Conservation (phyloP, 306 rosid species). For the Phaseolus lunatus region DNA sequence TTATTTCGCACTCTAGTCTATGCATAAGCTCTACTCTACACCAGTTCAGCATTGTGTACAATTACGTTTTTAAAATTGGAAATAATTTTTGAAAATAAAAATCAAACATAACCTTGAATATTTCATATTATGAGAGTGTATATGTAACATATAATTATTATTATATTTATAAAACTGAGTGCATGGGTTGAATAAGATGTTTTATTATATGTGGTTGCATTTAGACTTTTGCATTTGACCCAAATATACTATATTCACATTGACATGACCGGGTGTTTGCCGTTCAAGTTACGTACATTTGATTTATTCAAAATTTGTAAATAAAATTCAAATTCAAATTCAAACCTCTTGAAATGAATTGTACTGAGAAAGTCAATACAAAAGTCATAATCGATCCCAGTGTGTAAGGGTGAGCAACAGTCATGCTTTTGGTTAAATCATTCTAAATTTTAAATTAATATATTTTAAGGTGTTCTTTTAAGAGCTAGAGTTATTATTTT, state of each 20-base stretch:
- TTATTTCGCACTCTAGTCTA: not conserved
- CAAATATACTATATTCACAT: not conserved
- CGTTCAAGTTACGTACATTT: conserved; percentile 28
- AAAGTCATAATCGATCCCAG: not conserved
- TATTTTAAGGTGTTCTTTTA: not conserved
- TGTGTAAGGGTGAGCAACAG: not conserved
- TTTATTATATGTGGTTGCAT: not conserved
- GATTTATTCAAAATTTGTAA: conserved; percentile 4
- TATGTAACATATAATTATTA: not conserved
- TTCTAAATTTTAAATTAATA: not conserved
- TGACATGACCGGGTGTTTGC: conserved; percentile 9
- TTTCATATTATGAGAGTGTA: not conserved
- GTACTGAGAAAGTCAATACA: conserved; percentile 23
- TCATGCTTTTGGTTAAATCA: not conserved
- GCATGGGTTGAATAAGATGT: not conserved
- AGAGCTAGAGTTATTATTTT: too few species aligned
- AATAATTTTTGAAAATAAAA: not conserved
- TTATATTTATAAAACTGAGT: not conserved
- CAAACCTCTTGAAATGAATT: not conserved
- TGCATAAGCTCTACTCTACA: not conserved
- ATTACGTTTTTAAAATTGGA: not conserved
- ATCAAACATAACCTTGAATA: not conserved
- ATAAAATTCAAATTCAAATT: conserved; percentile 7
- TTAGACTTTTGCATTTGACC: conserved; percentile 22
- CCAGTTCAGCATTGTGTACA: not conserved